Conservation (phyloP, 1,139 yeast species). For the Chernovozyma aurita region DNA sequence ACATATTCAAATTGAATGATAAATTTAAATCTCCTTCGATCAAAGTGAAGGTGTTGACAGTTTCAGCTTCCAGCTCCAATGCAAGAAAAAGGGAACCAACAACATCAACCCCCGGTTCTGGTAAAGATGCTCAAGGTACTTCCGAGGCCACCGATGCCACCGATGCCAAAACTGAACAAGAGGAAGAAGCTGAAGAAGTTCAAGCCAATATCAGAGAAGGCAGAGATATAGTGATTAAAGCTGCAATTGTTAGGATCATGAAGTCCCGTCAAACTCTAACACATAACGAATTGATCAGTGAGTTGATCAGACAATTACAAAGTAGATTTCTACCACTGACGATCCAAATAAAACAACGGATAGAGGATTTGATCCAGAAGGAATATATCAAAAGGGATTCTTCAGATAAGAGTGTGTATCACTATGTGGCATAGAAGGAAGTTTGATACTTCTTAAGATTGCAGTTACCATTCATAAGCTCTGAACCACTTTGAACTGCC, state of each 20-base stretch:
- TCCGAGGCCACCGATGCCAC: too few species aligned
- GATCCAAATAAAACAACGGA: constrained; percentile 63
- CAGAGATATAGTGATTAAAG: constrained; percentile 65
- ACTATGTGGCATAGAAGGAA: constrained; percentile 54
- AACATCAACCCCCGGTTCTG: constrained; percentile 10
- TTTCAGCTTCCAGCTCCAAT: constrained; percentile 30
- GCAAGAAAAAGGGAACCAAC: too few species aligned
- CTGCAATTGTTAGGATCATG: constrained; percentile 87
- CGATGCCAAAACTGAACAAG: constrained; percentile 37
- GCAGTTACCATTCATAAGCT: too few species aligned
- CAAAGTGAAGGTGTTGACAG: constrained; percentile 76
- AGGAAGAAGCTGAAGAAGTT: constrained; percentile 36
- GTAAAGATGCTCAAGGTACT: constrained; percentile 1
- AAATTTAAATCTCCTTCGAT: constrained; percentile 68
- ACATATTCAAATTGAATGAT: constrained; percentile 64
- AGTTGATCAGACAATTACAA: constrained; percentile 58
- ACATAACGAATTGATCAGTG: constrained; percentile 65
- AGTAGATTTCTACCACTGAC: constrained; percentile 70
- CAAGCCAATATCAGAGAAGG: constrained; percentile 35
- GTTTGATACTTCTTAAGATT: too few species aligned
- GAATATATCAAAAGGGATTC: constrained; percentile 79
- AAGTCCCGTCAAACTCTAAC: constrained; percentile 61
- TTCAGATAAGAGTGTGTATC: constrained; percentile 57
- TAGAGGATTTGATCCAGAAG: constrained; percentile 77
- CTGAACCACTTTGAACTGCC: too few species aligned